These are phyloP conservation scores for Bipolaris zeicola DNA, from an alignment of 2,329 filamentous ascomycete species.

Conservation along the genomic window DNA sequence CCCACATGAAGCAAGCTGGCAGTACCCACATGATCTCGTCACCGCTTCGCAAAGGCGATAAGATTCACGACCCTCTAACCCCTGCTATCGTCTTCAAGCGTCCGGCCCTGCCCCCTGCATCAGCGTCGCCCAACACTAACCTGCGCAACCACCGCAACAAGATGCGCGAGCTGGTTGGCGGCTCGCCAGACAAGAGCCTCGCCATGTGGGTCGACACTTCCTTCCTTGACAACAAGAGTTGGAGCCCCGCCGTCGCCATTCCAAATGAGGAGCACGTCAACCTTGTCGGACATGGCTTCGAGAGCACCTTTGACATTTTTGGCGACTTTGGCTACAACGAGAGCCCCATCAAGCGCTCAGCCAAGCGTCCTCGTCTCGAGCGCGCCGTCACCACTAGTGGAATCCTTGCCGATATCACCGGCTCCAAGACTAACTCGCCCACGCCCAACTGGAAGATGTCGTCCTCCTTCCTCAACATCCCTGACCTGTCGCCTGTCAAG, in stretches of 20 bases:
- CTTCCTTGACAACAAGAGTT: conserved; percentile 48
- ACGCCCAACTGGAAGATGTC: conserved; percentile 45
- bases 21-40: conserved; percentile 48
- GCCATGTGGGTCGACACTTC: conserved; percentile 61
- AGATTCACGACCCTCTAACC: conserved; percentile 66
- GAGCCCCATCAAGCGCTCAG: conserved; percentile 68
- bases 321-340: conserved; percentile 55
- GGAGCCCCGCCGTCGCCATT: conserved; percentile 71
- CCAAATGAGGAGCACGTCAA: conserved; percentile 63
- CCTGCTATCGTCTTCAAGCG: conserved; percentile 82
- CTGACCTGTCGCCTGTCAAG: conserved; percentile 41
- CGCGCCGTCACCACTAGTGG: conserved; percentile 66
- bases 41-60: conserved; percentile 47
- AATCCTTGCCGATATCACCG: conserved; percentile 66
- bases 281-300: conserved; percentile 55
- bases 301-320: conserved; percentile 68
- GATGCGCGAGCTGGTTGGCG: conserved; percentile 75
- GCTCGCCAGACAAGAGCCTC: conserved; percentile 70
- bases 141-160: conserved; percentile 84
- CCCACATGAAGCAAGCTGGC: conserved; percentile 56
- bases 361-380: conserved; percentile 65
- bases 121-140: conserved; percentile 91
- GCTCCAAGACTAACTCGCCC: conserved; percentile 55
- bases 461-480: conserved; percentile 46
- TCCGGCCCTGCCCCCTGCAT: conserved; percentile 68